Evolutionary conservation across 1,139 yeast species (phyloP).

Genomic region (Schizosaccharomyces versatilis): DNA sequence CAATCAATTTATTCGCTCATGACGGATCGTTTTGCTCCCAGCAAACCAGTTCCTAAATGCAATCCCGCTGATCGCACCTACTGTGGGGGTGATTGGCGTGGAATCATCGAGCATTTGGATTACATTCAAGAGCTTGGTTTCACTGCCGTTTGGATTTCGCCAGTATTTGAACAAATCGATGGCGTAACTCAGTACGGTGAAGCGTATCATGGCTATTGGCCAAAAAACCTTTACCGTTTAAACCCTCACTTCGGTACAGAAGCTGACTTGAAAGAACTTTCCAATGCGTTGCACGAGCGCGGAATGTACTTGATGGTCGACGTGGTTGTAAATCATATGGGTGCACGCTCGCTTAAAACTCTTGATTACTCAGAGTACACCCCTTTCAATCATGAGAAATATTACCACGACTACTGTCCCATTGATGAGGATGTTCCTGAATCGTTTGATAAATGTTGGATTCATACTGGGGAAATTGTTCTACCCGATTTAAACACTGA

Average conservation of each 20-base stretch:
- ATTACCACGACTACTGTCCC: conserved; percentile 8
- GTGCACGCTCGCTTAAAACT: conserved; percentile 4
- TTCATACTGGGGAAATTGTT: conserved; percentile 6
- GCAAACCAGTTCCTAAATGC: conserved; percentile 5
- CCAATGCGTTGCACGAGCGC: conserved; percentile 8
- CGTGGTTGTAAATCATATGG: conserved; percentile 10
- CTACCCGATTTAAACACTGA: conserved; percentile 8
- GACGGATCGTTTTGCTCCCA: conserved; percentile 11
- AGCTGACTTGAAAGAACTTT: conserved; percentile 8
- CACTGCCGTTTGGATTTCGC: conserved; percentile 11
- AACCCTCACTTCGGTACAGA: conserved; percentile 10
- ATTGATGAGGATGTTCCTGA: conserved; percentile 7
- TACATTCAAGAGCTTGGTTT: conserved; percentile 11
- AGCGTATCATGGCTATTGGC: conserved; percentile 11
- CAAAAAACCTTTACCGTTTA: conserved; percentile 7
- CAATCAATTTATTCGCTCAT: conserved; percentile 10
- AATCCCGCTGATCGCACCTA: conserved; percentile 6
- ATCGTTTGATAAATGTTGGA: conserved; percentile 10
- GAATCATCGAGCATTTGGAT: conserved; percentile 7
- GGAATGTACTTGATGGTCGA: conserved; percentile 12
- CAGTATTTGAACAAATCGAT: conserved; percentile 7
- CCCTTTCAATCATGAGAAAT: conserved; percentile 8
- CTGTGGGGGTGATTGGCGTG: conserved; percentile 12
- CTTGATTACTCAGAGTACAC: conserved; percentile 2
- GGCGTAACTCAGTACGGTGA: conserved; percentile 6